Conservation (phyloP, 371 early-diverging fungal genomes). For the Zychaea mexicana region DNA sequence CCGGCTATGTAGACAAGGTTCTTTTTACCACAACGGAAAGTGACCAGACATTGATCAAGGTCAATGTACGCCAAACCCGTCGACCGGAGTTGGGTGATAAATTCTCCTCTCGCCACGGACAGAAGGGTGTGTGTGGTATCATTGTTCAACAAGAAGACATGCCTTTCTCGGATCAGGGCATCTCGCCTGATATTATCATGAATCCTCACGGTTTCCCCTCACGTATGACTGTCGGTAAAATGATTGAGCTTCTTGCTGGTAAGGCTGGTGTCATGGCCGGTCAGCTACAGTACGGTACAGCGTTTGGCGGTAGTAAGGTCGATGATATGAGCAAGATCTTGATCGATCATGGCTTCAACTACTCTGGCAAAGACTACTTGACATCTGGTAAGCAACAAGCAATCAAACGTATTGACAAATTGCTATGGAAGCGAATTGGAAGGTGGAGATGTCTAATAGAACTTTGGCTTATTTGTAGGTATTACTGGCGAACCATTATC, state of each 20-base stretch:
- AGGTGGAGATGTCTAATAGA: no score
- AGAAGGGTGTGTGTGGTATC: slow-evolving; percentile 99
- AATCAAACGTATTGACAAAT: not conserved
- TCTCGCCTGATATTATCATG: slow-evolving; percentile 99
- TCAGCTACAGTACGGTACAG: slow-evolving; percentile 96
- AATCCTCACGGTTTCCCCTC: slow-evolving; percentile 99
- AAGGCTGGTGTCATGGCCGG: slow-evolving; percentile 98
- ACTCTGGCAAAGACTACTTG: slow-evolving; percentile 99
- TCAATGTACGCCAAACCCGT: slow-evolving; percentile 95
- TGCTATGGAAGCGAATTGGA: no score
- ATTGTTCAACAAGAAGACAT: slow-evolving; percentile 98
- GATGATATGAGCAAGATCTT: slow-evolving; percentile 96
- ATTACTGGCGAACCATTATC: slow-evolving; percentile 93
- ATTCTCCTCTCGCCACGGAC: slow-evolving; percentile 99
- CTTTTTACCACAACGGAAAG: slow-evolving; percentile 93
- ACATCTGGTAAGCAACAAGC: slow-evolving; percentile 68
- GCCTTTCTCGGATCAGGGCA: slow-evolving; percentile 98
- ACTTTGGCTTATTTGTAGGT: slow-evolving; percentile 36
- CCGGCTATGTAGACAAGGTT: slow-evolving; percentile 88
- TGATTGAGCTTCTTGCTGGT: slow-evolving; percentile 98
- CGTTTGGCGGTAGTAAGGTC: slow-evolving; percentile 96
- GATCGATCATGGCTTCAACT: slow-evolving; percentile 95
- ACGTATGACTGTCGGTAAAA: slow-evolving; percentile 99
- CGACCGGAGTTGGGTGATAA: slow-evolving; percentile 99
- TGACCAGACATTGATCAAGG: slow-evolving; percentile 94